Evolutionary conservation across 1,139 yeast genomes (phyloP).

Genomic region (Pichia sp.): DNA sequence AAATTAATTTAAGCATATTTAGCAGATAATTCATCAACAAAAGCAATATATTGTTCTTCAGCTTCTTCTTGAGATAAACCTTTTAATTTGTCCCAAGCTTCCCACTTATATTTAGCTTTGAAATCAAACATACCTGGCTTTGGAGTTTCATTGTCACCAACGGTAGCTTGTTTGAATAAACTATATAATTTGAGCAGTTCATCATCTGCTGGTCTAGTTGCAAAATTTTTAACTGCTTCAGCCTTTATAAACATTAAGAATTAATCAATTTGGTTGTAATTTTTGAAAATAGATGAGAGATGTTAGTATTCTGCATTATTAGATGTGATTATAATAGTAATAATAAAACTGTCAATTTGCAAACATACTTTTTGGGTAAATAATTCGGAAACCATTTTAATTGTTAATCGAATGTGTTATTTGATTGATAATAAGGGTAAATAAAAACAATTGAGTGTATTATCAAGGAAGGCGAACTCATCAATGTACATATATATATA

Average conservation of each 20-base stretch:
- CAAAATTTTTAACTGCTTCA: constrained; percentile 65
- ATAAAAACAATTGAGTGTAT: too few relatives aligned
- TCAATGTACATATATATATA: too few relatives aligned
- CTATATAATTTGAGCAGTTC: constrained; percentile 83
- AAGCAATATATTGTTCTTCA: constrained; percentile 71
- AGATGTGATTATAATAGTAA: too few relatives aligned
- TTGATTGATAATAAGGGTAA: not conserved
- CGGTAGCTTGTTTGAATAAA: constrained; percentile 92
- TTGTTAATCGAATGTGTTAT: not conserved
- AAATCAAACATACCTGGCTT: constrained; percentile 87
- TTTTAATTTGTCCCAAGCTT: constrained; percentile 84
- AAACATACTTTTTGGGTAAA: constrained; percentile 47
- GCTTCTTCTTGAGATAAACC: constrained; percentile 89
- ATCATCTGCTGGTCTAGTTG: constrained; percentile 77
- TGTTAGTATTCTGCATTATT: not conserved
- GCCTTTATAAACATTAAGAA: constrained; percentile 42
- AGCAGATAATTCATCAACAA: constrained; percentile 62
- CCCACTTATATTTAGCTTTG: constrained; percentile 97
- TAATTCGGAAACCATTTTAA: constrained; percentile 47
- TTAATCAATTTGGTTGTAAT: too few relatives aligned
- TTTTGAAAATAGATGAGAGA: too few relatives aligned
- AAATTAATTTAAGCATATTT: constrained; percentile 31
- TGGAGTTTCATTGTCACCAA: constrained; percentile 83
- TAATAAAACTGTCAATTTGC: too few relatives aligned
- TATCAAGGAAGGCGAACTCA: too few relatives aligned